phyloP scores from a whole-genome alignment of 169 alveolate species.

The Blepharisma undulans region DNA sequence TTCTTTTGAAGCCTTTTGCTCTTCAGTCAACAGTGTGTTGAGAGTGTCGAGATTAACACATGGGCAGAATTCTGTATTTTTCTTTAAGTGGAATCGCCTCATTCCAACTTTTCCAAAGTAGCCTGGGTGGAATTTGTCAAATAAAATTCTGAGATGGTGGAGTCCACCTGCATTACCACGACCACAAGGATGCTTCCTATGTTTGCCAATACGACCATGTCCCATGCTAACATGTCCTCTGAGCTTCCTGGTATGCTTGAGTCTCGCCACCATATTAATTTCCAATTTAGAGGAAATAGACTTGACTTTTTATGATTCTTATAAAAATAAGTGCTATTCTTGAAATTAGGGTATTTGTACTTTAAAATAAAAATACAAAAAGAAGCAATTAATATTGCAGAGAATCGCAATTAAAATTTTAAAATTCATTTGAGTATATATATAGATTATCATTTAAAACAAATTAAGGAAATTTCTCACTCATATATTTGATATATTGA shows the following conservation, averaged over 20 bases:
- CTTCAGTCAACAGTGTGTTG: conserved; percentile 76
- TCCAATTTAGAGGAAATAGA: neutral
- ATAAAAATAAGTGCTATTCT: too few relatives aligned
- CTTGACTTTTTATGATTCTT: too few relatives aligned
- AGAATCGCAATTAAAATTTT: too few relatives aligned
- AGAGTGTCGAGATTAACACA: conserved; percentile 77
- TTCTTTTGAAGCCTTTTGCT: conserved; percentile 13
- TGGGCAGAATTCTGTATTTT: conserved; percentile 74
- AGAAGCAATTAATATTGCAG: too few relatives aligned
- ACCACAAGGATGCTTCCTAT: conserved; percentile 99
- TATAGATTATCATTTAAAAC: too few relatives aligned
- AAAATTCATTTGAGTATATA: too few relatives aligned
- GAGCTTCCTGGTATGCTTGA: conserved; percentile 95
- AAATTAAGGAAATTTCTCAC: too few relatives aligned
- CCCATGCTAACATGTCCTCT: conserved; percentile 99
- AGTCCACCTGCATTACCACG: conserved; percentile 98
- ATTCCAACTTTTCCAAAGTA: conserved; percentile 98
- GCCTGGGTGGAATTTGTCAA: conserved; percentile 98
- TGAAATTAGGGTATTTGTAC: too few relatives aligned
- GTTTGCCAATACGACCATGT: conserved; percentile 99
- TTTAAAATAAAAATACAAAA: too few relatives aligned
- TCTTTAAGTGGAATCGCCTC: conserved; percentile 94
- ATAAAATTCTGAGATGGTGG: conserved; percentile 95
- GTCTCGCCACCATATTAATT: conserved; percentile 79
- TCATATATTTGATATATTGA: too few relatives aligned